Conservation (phyloP, 2,329 filamentous ascomycete genomes). For the Fusarium sororula region DNA sequence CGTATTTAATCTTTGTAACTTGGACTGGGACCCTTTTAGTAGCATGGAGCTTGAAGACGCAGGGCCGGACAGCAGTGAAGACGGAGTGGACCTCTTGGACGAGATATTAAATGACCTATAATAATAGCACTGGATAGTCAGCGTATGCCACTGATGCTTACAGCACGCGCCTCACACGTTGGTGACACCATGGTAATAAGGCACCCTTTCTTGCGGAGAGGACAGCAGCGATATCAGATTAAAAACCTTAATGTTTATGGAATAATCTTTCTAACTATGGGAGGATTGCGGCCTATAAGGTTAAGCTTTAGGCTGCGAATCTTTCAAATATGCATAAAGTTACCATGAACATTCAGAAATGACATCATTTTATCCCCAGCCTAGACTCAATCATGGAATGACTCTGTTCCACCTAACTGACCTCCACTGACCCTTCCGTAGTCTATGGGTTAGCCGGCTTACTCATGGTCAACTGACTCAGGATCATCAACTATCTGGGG, state of each 20-base stretch:
- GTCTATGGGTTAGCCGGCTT: background rate
- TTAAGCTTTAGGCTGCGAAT: no score
- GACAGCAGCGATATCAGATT: no score
- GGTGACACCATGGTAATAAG: rapidly evolving
- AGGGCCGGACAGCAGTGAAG: background rate
- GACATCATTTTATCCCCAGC: background rate
- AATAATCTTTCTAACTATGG: no score
- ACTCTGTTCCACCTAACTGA: no score
- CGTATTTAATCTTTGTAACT: rapidly evolving
- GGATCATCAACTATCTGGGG: background rate
- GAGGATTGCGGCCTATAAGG: no score
- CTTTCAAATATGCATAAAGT: background rate
- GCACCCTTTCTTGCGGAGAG: rapidly evolving
- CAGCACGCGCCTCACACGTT: background rate
- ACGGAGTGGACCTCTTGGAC: no score
- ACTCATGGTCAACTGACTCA: background rate
- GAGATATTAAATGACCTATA: background rate
- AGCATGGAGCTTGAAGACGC: background rate
- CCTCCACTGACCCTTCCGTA: no score
- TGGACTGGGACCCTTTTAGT: background rate
- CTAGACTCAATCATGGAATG: rapidly evolving
- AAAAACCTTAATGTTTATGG: rapidly evolving
- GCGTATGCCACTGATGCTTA: background rate
- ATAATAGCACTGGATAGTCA: background rate
- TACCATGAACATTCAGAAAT: rapidly evolving